phyloP scores from a whole-genome alignment of 1,284 basidiomycete species.

The Anthracocystis setariae region DNA sequence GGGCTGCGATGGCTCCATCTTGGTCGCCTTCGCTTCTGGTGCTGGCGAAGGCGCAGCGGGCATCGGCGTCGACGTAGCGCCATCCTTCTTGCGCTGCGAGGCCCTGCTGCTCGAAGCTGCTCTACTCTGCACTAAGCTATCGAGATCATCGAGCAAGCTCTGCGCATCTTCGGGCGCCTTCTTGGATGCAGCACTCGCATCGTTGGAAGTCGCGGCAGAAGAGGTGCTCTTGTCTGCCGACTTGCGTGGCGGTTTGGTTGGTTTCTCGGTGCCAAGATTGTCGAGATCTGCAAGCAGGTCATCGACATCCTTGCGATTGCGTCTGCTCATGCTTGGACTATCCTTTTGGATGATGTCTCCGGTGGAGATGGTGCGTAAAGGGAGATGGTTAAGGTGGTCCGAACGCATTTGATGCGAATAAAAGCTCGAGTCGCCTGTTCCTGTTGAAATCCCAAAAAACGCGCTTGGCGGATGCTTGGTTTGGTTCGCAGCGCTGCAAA shows the following conservation, averaged over 20 bases:
- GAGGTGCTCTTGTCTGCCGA: conserved; percentile 26
- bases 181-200: conserved; percentile 6
- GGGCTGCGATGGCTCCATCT: not conserved
- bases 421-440: no score
- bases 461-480: no score
- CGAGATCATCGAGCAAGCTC: conserved; percentile 65
- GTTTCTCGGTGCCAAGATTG: conserved; percentile 50
- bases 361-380: not conserved
- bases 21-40: conserved; percentile 1
- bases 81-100: conserved; percentile 37
- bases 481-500: not conserved
- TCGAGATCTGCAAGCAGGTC: conserved; percentile 65
- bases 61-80: conserved; percentile 2
- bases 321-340: conserved; percentile 31
- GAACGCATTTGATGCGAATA: conserved; percentile 17
- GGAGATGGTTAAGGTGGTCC: conserved; percentile 13
- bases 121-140: conserved; percentile 64
- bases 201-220: conserved; percentile 7
- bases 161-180: conserved; percentile 60
- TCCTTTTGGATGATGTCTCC: no score
- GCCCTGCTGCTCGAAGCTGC: conserved; percentile 38
- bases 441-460: no score
- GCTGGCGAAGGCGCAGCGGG: conserved; percentile 2
- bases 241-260: conserved; percentile 24
- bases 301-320: conserved; percentile 61